Conservation (phyloP, 257 asterid species). For the Anisodus acutangulus region DNA sequence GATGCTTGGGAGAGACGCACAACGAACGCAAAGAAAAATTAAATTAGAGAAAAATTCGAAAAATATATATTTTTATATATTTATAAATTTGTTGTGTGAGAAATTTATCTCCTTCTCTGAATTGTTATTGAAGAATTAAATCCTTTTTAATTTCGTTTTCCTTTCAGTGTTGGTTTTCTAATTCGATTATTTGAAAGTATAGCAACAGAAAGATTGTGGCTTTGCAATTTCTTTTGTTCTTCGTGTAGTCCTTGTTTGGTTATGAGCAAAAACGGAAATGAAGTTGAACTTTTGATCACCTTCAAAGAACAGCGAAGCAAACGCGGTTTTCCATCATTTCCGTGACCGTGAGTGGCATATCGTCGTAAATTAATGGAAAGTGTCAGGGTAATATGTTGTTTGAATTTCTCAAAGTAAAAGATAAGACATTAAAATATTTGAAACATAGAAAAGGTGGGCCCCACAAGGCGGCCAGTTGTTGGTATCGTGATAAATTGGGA, state of each 20-base stretch:
- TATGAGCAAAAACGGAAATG: background rate
- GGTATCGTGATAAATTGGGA: slow-evolving; percentile 23
- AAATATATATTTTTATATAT: background rate
- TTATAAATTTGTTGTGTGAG: slow-evolving; percentile 27
- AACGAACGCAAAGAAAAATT: background rate
- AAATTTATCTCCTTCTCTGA: slow-evolving; percentile 3
- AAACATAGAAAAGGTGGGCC: background rate
- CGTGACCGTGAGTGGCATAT: background rate
- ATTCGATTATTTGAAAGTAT: background rate
- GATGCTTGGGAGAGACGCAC: slow-evolving; percentile 23
- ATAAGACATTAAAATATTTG: background rate
- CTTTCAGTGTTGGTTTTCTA: background rate
- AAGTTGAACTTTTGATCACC: background rate
- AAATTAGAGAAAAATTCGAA: slow-evolving; percentile 21
- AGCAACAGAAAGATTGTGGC: slow-evolving; percentile 10
- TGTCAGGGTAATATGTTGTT: slow-evolving; percentile 16
- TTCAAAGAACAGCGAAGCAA: slow-evolving; percentile 4
- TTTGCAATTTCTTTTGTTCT: background rate
- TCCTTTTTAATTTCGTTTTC: background rate
- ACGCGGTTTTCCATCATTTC: background rate
- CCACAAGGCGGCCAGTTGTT: background rate
- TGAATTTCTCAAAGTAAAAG: background rate
- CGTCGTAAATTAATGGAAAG: slow-evolving; percentile 20
- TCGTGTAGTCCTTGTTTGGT: slow-evolving; percentile 23
- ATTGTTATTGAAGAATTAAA: slow-evolving; percentile 29